phyloP scores from a whole-genome alignment of 768 basidiomycete genomes.

The Lyophyllum semitale region DNA sequence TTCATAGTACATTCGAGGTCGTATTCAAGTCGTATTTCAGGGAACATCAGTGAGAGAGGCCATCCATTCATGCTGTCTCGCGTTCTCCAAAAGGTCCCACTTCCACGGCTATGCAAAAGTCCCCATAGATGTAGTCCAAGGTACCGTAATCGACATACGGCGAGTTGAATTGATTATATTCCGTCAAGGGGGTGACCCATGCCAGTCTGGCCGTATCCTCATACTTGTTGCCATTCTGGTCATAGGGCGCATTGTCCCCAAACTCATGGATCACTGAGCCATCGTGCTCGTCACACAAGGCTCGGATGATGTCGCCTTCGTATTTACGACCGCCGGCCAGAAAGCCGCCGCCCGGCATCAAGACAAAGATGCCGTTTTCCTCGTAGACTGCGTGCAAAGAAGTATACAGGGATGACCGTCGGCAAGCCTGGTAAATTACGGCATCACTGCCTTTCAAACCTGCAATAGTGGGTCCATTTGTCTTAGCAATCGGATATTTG shows the following conservation, averaged over 20 bases:
- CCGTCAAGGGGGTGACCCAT: background rate
- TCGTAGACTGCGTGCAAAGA: background rate
- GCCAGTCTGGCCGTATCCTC: background rate
- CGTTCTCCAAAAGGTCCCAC: background rate
- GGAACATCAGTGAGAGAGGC: background rate
- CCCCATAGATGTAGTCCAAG: background rate
- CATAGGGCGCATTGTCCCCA: background rate
- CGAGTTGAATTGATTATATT: background rate
- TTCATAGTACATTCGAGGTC: background rate
- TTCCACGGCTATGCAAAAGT: background rate
- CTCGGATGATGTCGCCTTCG: background rate
- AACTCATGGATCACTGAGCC: background rate
- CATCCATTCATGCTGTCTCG: background rate
- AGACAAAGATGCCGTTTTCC: too few species aligned
- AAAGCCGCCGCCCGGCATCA: too few species aligned
- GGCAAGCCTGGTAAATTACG: constrained; percentile 21
- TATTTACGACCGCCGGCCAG: too few species aligned
- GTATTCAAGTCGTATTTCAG: background rate
- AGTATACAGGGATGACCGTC: background rate
- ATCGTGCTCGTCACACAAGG: background rate
- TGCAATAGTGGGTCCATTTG: background rate
- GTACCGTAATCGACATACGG: background rate
- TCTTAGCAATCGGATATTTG: constrained; percentile 34
- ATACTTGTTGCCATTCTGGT: background rate
- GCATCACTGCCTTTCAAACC: constrained; percentile 33